Conservation (phyloP, 805 yeast genomes). For the Candida piceae region DNA sequence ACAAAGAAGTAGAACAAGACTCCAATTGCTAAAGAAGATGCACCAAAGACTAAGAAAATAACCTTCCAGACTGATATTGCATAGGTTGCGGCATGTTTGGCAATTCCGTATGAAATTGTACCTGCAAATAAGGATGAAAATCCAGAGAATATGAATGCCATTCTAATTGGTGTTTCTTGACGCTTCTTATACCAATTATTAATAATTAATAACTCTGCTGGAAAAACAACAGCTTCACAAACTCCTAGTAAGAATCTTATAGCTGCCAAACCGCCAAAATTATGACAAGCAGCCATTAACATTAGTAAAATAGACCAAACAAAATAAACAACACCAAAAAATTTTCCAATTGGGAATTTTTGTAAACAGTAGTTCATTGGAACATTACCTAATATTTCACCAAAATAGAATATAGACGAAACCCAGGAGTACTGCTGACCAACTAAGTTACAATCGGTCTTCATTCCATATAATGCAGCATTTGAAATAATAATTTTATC, state of each 20-base stretch:
- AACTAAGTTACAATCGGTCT: constrained; percentile 40
- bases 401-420: constrained; percentile 48
- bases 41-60: constrained; percentile 50
- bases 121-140: constrained; percentile 32
- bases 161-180: constrained; percentile 38
- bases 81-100: constrained; percentile 17
- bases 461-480: constrained; percentile 40
- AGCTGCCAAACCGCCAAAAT: constrained; percentile 39
- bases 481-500: constrained; percentile 18
- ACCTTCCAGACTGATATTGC: constrained; percentile 41
- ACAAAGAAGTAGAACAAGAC: constrained; percentile 32
- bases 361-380: constrained; percentile 39
- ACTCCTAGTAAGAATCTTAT: constrained; percentile 45
- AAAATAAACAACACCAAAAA: constrained; percentile 31
- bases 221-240: constrained; percentile 48
- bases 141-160: constrained; percentile 39
- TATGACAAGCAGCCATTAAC: constrained; percentile 37
- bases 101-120: constrained; percentile 27
- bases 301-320: constrained; percentile 41
- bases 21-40: constrained; percentile 38
- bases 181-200: constrained; percentile 46
- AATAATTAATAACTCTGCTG: constrained; percentile 48
- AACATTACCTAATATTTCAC: constrained; percentile 39
- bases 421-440: constrained; percentile 44
- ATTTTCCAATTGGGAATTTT: constrained; percentile 35